These are phyloP conservation scores for Camelina sativa DNA, from an alignment of 345 rosid genomes.

Conservation along the genomic window DNA sequence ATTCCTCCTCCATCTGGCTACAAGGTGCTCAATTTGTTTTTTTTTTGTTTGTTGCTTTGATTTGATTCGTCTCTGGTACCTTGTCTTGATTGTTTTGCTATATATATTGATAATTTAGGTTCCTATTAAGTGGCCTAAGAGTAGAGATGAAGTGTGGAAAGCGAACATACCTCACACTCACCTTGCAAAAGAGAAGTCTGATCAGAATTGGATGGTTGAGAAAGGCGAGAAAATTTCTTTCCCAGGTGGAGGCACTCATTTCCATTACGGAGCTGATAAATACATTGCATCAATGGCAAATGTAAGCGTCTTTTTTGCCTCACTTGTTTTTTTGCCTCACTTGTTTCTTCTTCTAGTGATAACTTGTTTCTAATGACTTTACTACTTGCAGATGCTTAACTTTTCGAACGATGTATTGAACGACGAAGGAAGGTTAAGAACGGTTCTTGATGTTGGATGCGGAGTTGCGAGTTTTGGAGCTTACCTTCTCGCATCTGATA, in stretches of 20 bases:
- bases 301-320: conserved; percentile 51
- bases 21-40: conserved; percentile 55
- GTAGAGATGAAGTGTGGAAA: conserved; percentile 99
- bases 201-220: conserved; percentile 99
- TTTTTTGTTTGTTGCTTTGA: conserved; percentile 9
- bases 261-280: conserved; percentile 98
- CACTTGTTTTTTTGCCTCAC: neutral
- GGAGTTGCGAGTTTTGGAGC: conserved; percentile 99
- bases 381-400: conserved; percentile 86
- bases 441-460: conserved; percentile 97
- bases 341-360: neutral
- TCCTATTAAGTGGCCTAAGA: conserved; percentile 98
- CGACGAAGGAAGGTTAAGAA: conserved; percentile 76
- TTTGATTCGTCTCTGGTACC: neutral
- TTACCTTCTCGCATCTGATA: conserved; percentile 84
- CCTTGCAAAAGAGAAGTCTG: conserved; percentile 97
- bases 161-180: conserved; percentile 99
- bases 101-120: conserved; percentile 50
- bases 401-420: conserved; percentile 72
- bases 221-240: conserved; percentile 93
- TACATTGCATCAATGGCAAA: conserved; percentile 94
- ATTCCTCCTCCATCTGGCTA: conserved; percentile 98
- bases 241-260: conserved; percentile 99
- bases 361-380: conserved; percentile 14
- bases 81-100: conserved; percentile 11